Conservation (phyloP, 1,139 yeast genomes). For the Saccharomycopsis hybrid region DNA sequence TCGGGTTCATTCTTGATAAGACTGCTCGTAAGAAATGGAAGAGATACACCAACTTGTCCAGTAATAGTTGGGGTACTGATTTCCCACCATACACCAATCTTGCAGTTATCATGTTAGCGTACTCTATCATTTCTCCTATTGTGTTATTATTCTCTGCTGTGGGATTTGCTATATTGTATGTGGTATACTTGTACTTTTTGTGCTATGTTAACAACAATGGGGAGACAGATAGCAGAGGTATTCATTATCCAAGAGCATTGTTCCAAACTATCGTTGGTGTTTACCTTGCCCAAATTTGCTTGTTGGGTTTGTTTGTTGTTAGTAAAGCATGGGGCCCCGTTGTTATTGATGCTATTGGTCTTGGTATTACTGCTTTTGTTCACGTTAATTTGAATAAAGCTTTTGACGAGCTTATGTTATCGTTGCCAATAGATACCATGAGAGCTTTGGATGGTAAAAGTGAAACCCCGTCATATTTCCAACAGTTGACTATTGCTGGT, state of each 20-base stretch:
- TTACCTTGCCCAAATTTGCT: slow-evolving; percentile 60
- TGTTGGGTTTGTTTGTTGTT: slow-evolving; percentile 63
- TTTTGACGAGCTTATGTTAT: slow-evolving; percentile 52
- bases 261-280: slow-evolving; percentile 61
- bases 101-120: slow-evolving; percentile 65
- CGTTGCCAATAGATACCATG: slow-evolving; percentile 61
- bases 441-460: slow-evolving; percentile 60
- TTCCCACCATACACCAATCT: slow-evolving; percentile 71
- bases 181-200: slow-evolving; percentile 55
- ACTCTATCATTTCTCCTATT: slow-evolving; percentile 72
- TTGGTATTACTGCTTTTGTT: slow-evolving; percentile 45
- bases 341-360: slow-evolving; percentile 50
- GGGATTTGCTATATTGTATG: slow-evolving; percentile 49
- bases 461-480: slow-evolving; percentile 48
- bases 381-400: slow-evolving; percentile 55
- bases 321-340: slow-evolving; percentile 69
- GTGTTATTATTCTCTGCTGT: slow-evolving; percentile 59
- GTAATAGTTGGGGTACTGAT: slow-evolving; percentile 64
- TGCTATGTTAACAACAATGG: slow-evolving; percentile 53
- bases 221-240: slow-evolving; percentile 52
- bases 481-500: slow-evolving; percentile 19
- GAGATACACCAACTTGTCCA: slow-evolving; percentile 41
- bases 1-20: slow-evolving; percentile 36
- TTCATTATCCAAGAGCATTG: slow-evolving; percentile 58
- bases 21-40: slow-evolving; percentile 66